Evolutionary conservation across 768 basidiomycete genomes (phyloP).

Genomic region (Suillus bovinus): DNA sequence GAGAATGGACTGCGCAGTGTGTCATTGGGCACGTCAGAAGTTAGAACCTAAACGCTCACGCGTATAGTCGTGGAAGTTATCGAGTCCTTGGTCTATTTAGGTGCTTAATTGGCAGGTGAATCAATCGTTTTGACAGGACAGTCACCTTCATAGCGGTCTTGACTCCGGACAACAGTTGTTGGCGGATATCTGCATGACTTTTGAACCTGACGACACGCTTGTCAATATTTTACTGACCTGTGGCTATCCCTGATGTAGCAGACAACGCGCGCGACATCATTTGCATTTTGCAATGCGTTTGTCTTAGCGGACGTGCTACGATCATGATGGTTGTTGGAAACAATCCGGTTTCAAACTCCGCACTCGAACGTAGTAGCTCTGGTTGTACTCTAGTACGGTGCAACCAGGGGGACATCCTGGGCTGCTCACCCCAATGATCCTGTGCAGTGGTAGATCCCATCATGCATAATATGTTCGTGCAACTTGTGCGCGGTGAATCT

Average conservation of each 20-base stretch:
- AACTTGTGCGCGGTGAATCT: too few species aligned
- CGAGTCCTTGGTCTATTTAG: conserved; percentile 55
- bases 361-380: neutral
- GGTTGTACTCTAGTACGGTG: too few species aligned
- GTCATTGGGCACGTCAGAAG: neutral
- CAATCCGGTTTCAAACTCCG: neutral
- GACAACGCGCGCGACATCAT: neutral
- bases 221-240: neutral
- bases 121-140: neutral
- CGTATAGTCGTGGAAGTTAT: conserved; percentile 56
- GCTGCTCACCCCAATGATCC: too few species aligned
- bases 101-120: neutral
- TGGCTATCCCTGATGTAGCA: neutral
- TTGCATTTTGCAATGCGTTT: neutral
- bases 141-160: conserved; percentile 71
- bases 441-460: too few species aligned
- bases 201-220: neutral
- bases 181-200: conserved; percentile 48
- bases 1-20: conserved; percentile 67
- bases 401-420: too few species aligned
- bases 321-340: neutral
- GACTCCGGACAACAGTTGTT: conserved; percentile 50
- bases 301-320: neutral
- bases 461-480: too few species aligned
- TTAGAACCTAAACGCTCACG: conserved; percentile 37